A percentile compares a stretch with the other conserved stretches of the same genome.
These are phyloP conservation scores for Claviceps spartinae DNA, from an alignment of 2,329 filamentous ascomycete species.

Conservation along the genomic window DNA sequence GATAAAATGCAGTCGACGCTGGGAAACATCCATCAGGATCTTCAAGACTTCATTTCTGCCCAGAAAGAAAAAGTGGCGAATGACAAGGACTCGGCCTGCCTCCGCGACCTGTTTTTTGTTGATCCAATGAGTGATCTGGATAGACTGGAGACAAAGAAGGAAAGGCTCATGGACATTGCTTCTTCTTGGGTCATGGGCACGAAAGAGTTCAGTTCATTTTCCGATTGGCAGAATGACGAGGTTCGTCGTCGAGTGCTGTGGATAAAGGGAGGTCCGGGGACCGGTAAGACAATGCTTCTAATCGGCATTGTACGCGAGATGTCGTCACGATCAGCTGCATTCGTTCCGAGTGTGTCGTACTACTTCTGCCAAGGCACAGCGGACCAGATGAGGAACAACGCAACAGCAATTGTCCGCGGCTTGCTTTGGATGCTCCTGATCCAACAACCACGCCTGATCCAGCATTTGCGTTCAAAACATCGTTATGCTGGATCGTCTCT, in stretches of 20 bases:
- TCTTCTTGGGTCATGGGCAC: constrained; percentile 8
- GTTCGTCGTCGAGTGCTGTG: constrained; percentile 15
- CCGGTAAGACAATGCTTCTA: constrained; percentile 25
- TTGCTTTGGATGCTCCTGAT: constrained; percentile 24
- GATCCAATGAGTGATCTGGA: constrained; percentile 8
- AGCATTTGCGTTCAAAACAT: constrained; percentile 23
- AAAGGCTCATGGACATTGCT: constrained; percentile 5
- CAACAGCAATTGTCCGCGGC: constrained; percentile 23
- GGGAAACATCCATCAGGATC: constrained; percentile 7
- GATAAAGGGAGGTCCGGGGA: constrained; percentile 23
- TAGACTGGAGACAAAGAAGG: constrained; percentile 8
- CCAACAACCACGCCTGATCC: constrained; percentile 17
- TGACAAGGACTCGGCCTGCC: constrained; percentile 8
- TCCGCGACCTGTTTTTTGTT: constrained; percentile 6
- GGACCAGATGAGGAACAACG: constrained; percentile 18
- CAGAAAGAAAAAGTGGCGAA: constrained; percentile 7
- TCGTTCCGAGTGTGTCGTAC: constrained; percentile 11
- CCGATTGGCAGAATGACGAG: constrained; percentile 14
- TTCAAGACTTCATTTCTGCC: constrained; percentile 7
- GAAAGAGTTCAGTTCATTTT: constrained; percentile 11
- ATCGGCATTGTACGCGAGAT: constrained; percentile 17
- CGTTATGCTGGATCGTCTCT: constrained; percentile 16
- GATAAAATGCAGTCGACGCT: constrained; percentile 7
- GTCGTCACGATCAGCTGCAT: constrained; percentile 2
- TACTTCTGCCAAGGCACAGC: constrained; percentile 28